Percentiles rank a stretch among this genome's conserved stretches.
Evolutionary conservation across 306 rosid species (phyloP).

Genomic region (Medicago arabica): DNA sequence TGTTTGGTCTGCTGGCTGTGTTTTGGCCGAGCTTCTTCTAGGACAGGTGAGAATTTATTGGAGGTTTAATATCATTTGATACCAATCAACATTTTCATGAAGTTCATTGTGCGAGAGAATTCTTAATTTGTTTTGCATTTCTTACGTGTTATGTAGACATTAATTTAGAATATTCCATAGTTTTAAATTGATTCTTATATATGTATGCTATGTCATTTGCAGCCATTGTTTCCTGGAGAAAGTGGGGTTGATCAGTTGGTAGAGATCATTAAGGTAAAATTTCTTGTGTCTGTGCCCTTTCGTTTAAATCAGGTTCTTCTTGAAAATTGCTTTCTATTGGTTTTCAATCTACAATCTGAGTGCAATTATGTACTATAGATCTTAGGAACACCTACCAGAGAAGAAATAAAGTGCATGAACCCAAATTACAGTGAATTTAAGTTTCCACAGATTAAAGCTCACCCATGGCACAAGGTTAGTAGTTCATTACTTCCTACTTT

Average conservation of each 20-base stretch:
- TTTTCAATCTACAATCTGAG: constrained; percentile 37
- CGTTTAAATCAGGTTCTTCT: constrained; percentile 14
- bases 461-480: constrained; percentile 97
- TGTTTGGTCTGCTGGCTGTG: constrained; percentile 97
- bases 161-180: neutral
- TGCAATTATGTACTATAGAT: constrained; percentile 53
- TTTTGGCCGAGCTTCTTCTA: constrained; percentile 89
- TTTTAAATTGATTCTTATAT: constrained; percentile 35
- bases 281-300: neutral
- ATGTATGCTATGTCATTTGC: constrained; percentile 46
- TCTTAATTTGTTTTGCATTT: neutral
- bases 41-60: constrained; percentile 69
- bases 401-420: constrained; percentile 96
- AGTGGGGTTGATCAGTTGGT: constrained; percentile 98
- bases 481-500: neutral
- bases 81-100: neutral
- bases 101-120: neutral
- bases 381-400: constrained; percentile 94
- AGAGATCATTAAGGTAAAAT: constrained; percentile 84
- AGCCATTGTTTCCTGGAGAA: constrained; percentile 98
- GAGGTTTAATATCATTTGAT: neutral
- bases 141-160: neutral
- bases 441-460: constrained; percentile 96
- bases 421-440: constrained; percentile 89
- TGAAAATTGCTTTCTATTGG: constrained; percentile 36